Evolutionary conservation across 148 eudicot species (phyloP), one percentile per base, ranked within the genome.

Genomic region (Rhododendron mucronatum): DNA sequence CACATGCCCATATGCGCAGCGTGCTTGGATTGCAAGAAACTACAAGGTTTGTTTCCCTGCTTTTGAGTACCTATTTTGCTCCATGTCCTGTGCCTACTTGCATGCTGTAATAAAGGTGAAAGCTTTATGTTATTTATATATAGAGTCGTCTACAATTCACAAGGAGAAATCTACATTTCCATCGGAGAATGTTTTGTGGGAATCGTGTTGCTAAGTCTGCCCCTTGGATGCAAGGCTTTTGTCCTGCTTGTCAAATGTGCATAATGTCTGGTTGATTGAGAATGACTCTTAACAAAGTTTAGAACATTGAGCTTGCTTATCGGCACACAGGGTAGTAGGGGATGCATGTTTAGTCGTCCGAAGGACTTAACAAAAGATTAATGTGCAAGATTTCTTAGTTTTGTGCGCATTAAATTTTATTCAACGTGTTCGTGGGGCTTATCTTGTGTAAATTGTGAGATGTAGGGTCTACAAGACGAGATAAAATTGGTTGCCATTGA

Each of bases 381-480:
- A 30, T 13, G 2, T 71, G 41, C 9, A 71, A 14, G 74, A 71
- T 71, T 33, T 71, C 8, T 28, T 12, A 5, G 12, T 11, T 30
- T 30, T 71, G 20, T 30, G 39, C 4, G 21, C 39, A 30, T 41
- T 71, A 1, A 0, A 30, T 30, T 33, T 14, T 30, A 30, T 71
- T 71, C 41, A 33, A 71, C 2, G 0, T 15, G 18, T 20, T 44
- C 11, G 6, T 3, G 26, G n/a, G 51, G 2, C 20, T 41, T 77
- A 3, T 39, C 20, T 18, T 20, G 44, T 41, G 8, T 7, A 39
- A 41, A 77, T 2, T 39, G 44, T 75, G 74, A 33, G 67, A 86
- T 80, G 81, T 88, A 96, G 98, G 98, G 98, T 23, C 89, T 96
- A 75, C 95, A 95, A 78, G 92, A 94, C 30, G 84, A 96, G 88